Evolutionary conservation across 2,329 filamentous ascomycete genomes (phyloP).

Genomic region (Scedosporium minutisporum): DNA sequence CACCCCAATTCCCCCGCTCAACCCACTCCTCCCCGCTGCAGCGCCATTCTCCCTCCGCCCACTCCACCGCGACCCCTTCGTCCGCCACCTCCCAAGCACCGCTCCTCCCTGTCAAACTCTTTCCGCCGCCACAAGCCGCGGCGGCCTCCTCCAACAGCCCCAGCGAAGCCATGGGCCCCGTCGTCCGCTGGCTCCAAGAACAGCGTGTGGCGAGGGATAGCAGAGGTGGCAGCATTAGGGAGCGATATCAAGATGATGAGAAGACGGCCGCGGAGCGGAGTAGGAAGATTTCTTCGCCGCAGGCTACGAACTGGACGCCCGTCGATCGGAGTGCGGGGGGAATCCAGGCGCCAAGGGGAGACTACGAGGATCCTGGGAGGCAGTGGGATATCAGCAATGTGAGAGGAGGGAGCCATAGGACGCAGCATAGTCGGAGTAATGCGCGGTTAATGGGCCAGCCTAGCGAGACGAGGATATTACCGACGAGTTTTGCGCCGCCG

Average conservation of each 20-base stretch:
- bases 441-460: conserved; percentile 5
- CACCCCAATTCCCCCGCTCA: not conserved
- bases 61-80: conserved; percentile 16
- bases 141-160: not conserved
- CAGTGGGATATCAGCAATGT: not conserved
- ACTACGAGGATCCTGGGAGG: not conserved
- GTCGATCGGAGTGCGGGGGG: not conserved
- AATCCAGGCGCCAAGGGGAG: not conserved
- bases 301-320: not conserved
- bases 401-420: not conserved
- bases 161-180: not conserved
- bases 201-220: not conserved
- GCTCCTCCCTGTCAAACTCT: conserved; percentile 17
- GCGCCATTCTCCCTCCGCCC: not conserved
- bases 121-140: not conserved
- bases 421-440: conserved; percentile 6
- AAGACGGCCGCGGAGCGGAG: not conserved
- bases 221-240: not conserved
- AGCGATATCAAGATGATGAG: not conserved
- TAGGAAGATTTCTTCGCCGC: not conserved
- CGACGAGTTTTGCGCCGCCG: conserved; percentile 8
- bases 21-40: not conserved
- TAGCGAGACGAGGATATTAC: conserved; percentile 6
- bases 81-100: conserved; percentile 24
- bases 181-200: not conserved